Evolutionary conservation across 1,139 yeast genomes (phyloP).

Genomic region (Debaryomyces psychrophilus): DNA sequence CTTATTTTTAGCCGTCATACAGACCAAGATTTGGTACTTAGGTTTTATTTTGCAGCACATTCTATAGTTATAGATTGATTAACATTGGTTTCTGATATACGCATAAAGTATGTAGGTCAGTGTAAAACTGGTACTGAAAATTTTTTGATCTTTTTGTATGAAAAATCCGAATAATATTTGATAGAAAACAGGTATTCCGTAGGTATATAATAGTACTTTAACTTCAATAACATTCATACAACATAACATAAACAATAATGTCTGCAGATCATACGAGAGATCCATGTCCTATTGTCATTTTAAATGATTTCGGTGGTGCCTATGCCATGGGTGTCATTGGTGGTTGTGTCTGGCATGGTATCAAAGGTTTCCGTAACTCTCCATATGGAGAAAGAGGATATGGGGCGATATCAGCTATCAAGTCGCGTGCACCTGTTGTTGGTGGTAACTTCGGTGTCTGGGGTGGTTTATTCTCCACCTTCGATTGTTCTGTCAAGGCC

Average conservation of each 20-base stretch:
- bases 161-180: slow-evolving; percentile 2
- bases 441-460: slow-evolving; percentile 99
- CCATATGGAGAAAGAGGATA: slow-evolving; percentile 93
- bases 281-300: slow-evolving; percentile 96
- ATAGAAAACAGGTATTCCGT: background rate
- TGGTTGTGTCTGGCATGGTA: slow-evolving; percentile 98
- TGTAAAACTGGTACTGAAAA: slow-evolving; percentile 12
- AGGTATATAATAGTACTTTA: slow-evolving; percentile 1
- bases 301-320: slow-evolving; percentile 98
- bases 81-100: background rate
- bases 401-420: slow-evolving; percentile 88
- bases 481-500: slow-evolving; percentile 94
- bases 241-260: slow-evolving; percentile 51
- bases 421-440: slow-evolving; percentile 96
- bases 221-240: slow-evolving; percentile 2
- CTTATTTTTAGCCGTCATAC: too few species aligned
- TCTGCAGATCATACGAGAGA: slow-evolving; percentile 98
- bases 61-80: background rate
- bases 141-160: slow-evolving; percentile 8
- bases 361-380: slow-evolving; percentile 97
- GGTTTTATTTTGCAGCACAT: background rate
- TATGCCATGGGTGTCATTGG: slow-evolving; percentile 98
- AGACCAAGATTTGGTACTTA: background rate
- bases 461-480: slow-evolving; percentile 98
- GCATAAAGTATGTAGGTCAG: background rate